These are phyloP conservation scores for Eucalyptus tenuipes DNA, from an alignment of 345 rosid genomes.

Conservation along the genomic window DNA sequence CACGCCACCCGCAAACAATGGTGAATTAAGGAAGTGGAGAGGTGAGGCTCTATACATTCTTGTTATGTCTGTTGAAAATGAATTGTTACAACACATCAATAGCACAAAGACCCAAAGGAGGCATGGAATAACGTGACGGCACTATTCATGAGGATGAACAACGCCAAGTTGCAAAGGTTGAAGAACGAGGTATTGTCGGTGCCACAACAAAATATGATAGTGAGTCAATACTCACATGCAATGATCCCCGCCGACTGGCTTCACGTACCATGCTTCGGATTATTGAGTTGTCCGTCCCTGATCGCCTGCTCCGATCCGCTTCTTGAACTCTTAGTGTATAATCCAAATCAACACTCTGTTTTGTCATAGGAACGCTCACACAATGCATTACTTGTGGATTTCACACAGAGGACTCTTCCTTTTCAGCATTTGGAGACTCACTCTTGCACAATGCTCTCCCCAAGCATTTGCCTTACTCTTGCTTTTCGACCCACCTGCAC, in stretches of 20 bases:
- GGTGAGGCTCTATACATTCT: background rate
- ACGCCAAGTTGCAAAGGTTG: background rate
- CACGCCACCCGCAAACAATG: background rate
- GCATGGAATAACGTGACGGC: background rate
- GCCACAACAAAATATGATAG: background rate
- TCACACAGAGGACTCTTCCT: background rate
- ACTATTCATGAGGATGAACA: rapidly evolving
- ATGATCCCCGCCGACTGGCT: background rate
- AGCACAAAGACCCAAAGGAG: background rate
- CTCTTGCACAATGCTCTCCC: background rate
- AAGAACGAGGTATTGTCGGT: background rate
- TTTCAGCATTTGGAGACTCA: background rate
- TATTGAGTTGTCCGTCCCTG: background rate
- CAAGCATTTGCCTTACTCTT: background rate
- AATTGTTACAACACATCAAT: background rate
- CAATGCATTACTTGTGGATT: background rate
- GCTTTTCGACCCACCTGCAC: background rate
- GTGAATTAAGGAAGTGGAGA: background rate
- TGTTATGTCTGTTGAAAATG: background rate
- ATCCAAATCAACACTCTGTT: background rate
- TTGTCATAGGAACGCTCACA: background rate
- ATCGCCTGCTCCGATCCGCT: background rate
- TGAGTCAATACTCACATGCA: background rate
- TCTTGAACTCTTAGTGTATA: background rate
- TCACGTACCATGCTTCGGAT: background rate